Evolutionary conservation across 257 asterid species (phyloP).

Genomic region (Handroanthus guayacan): DNA sequence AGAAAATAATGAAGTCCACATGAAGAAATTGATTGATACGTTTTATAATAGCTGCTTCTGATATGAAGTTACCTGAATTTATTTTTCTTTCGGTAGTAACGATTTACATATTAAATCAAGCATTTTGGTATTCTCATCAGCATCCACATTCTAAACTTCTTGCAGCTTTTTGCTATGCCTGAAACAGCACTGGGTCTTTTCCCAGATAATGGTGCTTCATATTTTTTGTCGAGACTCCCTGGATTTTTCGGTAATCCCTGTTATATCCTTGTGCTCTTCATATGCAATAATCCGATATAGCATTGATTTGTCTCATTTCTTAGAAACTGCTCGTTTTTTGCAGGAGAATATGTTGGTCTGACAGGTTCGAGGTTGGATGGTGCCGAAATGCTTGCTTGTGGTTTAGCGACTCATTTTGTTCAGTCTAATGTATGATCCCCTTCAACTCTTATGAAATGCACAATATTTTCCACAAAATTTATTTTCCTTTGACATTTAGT

Average conservation of each 20-base stretch:
- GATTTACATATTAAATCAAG: constrained; percentile 25
- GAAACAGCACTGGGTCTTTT: constrained; percentile 92
- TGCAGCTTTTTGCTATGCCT: constrained; percentile 97
- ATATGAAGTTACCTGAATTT: not conserved
- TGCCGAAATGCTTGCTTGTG: constrained; percentile 91
- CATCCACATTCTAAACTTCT: constrained; percentile 32
- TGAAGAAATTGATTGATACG: not conserved
- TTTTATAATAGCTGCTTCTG: not conserved
- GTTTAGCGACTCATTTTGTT: constrained; percentile 88
- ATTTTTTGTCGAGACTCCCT: constrained; percentile 82
- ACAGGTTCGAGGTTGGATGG: constrained; percentile 89
- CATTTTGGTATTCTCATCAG: constrained; percentile 4
- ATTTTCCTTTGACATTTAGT: not conserved
- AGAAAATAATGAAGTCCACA: not conserved
- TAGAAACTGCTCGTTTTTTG: constrained; percentile 33
- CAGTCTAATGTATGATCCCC: constrained; percentile 59
- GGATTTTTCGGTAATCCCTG: constrained; percentile 78
- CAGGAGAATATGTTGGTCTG: constrained; percentile 92
- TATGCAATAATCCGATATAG: constrained; percentile 1
- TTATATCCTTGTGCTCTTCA: constrained; percentile 28
- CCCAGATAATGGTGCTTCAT: constrained; percentile 94
- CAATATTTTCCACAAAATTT: not conserved
- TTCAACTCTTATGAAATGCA: not conserved
- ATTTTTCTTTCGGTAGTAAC: not conserved
- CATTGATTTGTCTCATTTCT: constrained; percentile 7